phyloP scores from a whole-genome alignment of 2,329 filamentous ascomycete genomes.

The Mycosphaerelloides madeirae region DNA sequence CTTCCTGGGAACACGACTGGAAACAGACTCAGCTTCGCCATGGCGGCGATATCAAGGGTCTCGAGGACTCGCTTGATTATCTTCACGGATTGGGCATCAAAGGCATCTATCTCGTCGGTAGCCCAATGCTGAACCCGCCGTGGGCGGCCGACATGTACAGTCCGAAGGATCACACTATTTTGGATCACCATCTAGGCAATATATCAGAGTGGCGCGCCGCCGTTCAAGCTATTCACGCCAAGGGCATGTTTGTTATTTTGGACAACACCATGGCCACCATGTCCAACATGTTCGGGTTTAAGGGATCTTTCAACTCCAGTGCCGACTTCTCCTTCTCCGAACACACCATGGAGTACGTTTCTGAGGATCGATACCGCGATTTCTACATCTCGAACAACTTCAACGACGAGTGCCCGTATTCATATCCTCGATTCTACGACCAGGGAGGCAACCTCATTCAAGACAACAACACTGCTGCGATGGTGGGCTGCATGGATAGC shows the following conservation, averaged over 20 bases:
- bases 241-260: slow-evolving; percentile 61
- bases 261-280: slow-evolving; percentile 64
- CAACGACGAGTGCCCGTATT: slow-evolving; percentile 46
- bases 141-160: slow-evolving; percentile 59
- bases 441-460: slow-evolving; percentile 52
- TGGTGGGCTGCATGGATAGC: slow-evolving; percentile 57
- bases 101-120: slow-evolving; percentile 60
- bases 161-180: slow-evolving; percentile 55
- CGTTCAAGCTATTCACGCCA: slow-evolving; percentile 56
- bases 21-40: slow-evolving; percentile 59
- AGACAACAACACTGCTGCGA: slow-evolving; percentile 42
- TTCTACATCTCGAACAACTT: slow-evolving; percentile 53
- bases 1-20: slow-evolving; percentile 57
- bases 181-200: slow-evolving; percentile 59
- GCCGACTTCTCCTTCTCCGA: slow-evolving; percentile 54
- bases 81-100: slow-evolving; percentile 60
- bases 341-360: slow-evolving; percentile 56
- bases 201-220: slow-evolving; percentile 55
- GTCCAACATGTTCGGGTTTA: slow-evolving; percentile 59
- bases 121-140: slow-evolving; percentile 59
- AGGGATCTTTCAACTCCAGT: slow-evolving; percentile 55
- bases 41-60: slow-evolving; percentile 56
- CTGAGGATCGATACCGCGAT: slow-evolving; percentile 52
- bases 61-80: slow-evolving; percentile 59
- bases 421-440: slow-evolving; percentile 59